phyloP scores from a whole-genome alignment of 148 eudicot species.

The Fagopyrum homotropicum region DNA sequence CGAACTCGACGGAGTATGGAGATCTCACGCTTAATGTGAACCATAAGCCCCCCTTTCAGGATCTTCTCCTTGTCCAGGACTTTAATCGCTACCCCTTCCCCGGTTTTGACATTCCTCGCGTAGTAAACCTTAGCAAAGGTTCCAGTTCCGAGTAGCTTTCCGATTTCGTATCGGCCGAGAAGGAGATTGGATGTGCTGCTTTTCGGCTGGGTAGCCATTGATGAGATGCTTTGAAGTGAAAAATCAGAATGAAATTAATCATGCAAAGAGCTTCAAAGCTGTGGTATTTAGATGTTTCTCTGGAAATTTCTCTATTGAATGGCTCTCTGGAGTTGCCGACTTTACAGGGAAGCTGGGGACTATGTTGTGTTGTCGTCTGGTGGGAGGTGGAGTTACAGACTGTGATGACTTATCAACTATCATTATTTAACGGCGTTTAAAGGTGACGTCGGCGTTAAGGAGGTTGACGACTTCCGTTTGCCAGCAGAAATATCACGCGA shows the following conservation, averaged over 20 bases:
- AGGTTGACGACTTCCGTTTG: conserved; percentile 1
- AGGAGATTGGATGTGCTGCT: conserved; percentile 19
- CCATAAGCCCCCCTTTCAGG: conserved; percentile 41
- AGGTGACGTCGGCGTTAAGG: neutral
- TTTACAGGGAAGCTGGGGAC: neutral
- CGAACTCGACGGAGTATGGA: conserved; percentile 43
- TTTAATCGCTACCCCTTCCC: conserved; percentile 42
- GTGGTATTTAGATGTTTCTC: neutral
- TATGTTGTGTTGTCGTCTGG: neutral
- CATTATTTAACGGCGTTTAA: neutral
- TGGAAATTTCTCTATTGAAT: neutral
- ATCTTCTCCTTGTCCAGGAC: conserved; percentile 52
- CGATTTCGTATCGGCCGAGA: conserved; percentile 46
- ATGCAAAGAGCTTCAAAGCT: neutral
- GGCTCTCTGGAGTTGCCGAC: neutral
- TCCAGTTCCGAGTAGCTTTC: conserved; percentile 48
- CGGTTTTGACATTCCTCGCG: conserved; percentile 31
- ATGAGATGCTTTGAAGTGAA: neutral
- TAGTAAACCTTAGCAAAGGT: conserved; percentile 54
- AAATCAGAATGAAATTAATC: neutral
- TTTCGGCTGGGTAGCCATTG: neutral
- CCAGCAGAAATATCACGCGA: neutral
- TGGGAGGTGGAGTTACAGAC: neutral
- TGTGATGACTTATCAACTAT: neutral
- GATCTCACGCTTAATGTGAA: conserved; percentile 53